Conservation (phyloP, 805 yeast species). For the Ogataea allantospora region DNA sequence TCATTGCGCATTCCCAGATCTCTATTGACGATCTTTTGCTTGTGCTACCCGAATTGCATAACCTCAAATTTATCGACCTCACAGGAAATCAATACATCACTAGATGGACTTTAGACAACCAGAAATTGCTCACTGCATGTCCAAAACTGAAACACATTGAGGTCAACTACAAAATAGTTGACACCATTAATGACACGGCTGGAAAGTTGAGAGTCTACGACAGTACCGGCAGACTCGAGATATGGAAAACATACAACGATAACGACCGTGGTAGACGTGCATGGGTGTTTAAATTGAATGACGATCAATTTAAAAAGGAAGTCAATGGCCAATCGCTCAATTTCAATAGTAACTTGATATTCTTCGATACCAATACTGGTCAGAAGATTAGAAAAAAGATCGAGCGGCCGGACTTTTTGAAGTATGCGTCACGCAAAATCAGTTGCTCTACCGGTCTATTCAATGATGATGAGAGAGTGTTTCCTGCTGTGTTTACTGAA, state of each 20-base stretch:
- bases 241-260: slow-evolving; percentile 54
- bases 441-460: slow-evolving; percentile 55
- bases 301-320: slow-evolving; percentile 23
- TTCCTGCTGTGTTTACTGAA: slow-evolving; percentile 51
- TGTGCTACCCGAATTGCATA: slow-evolving; percentile 34
- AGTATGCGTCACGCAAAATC: slow-evolving; percentile 52
- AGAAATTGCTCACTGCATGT: slow-evolving; percentile 43
- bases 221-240: slow-evolving; percentile 20
- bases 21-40: slow-evolving; percentile 38
- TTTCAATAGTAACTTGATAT: slow-evolving; percentile 41
- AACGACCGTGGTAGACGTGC: slow-evolving; percentile 68
- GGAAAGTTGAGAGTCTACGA: slow-evolving; percentile 29
- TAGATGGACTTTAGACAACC: slow-evolving; percentile 57
- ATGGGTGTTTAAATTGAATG: slow-evolving; percentile 61
- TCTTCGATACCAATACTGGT: slow-evolving; percentile 64
- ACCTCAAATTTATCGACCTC: slow-evolving; percentile 60
- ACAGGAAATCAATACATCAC: slow-evolving; percentile 60
- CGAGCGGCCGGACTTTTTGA: slow-evolving; percentile 48
- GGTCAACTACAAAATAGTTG: slow-evolving; percentile 55
- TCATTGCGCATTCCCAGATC: slow-evolving; percentile 40
- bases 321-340: slow-evolving; percentile 25
- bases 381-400: slow-evolving; percentile 49
- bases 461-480: slow-evolving; percentile 39
- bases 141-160: slow-evolving; percentile 62
- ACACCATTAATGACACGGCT: slow-evolving; percentile 41